Conservation (phyloP, 164 flowering plant genomes). For the Annona squamosa region DNA sequence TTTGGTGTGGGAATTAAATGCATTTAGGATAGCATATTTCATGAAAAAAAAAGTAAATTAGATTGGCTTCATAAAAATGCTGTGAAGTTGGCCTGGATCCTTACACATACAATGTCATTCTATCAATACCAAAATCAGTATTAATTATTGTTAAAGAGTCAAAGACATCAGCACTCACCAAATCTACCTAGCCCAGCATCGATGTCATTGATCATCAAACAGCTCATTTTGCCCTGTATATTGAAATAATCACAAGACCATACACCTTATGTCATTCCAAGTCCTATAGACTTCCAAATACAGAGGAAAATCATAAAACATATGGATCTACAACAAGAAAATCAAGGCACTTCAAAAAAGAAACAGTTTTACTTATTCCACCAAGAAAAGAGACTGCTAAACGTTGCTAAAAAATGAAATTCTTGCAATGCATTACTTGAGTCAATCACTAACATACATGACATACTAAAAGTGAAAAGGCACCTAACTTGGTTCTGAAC, state of each 20-base stretch:
- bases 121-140: neutral
- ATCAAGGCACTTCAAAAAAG: neutral
- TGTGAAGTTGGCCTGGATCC: too few species aligned
- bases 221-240: conserved; percentile 87
- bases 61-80: too few species aligned
- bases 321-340: neutral
- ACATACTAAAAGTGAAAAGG: conserved; percentile 46
- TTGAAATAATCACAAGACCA: conserved; percentile 7
- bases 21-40: too few species aligned
- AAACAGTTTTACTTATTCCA: neutral
- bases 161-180: conserved; percentile 43
- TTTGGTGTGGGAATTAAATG: too few species aligned
- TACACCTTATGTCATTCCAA: neutral
- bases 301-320: neutral
- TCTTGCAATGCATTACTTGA: neutral
- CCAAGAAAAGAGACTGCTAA: neutral
- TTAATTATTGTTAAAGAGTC: neutral
- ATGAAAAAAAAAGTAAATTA: too few species aligned
- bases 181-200: conserved; percentile 97
- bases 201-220: conserved; percentile 91
- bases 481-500: conserved; percentile 91
- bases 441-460: conserved; percentile 39
- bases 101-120: neutral
- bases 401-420: neutral
- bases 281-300: neutral